Evolutionary conservation across 2,329 filamentous ascomycete genomes (phyloP).

Genomic region (Aspergillus luchuensis): DNA sequence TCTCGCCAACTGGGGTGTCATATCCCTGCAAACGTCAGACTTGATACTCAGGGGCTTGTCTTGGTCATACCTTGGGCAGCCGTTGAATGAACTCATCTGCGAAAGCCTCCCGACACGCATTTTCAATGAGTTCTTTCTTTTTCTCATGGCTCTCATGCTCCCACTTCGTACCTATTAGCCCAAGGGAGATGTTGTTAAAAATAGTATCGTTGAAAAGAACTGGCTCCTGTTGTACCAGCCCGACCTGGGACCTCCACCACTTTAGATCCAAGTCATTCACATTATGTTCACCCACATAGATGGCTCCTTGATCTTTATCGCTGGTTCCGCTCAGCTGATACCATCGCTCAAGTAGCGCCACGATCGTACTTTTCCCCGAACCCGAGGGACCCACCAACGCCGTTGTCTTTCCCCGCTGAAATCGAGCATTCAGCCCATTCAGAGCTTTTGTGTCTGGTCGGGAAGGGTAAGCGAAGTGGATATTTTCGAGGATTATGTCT

Average conservation of each 20-base stretch:
- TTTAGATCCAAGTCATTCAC: constrained; percentile 62
- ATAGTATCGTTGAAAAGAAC: constrained; percentile 70
- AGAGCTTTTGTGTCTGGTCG: constrained; percentile 41
- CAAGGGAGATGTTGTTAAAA: constrained; percentile 63
- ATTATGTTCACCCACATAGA: constrained; percentile 57
- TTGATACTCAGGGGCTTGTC: neutral
- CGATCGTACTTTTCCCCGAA: constrained; percentile 50
- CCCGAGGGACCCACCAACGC: constrained; percentile 51
- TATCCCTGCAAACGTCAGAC: constrained; percentile 56
- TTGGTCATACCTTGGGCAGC: constrained; percentile 49
- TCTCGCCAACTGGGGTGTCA: constrained; percentile 73
- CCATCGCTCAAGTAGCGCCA: constrained; percentile 47
- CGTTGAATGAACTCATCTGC: constrained; percentile 69
- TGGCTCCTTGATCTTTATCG: constrained; percentile 42
- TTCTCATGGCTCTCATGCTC: constrained; percentile 34
- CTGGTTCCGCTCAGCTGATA: constrained; percentile 33
- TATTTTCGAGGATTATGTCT: constrained; percentile 63
- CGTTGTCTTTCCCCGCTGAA: constrained; percentile 42
- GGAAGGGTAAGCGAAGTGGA: constrained; percentile 72
- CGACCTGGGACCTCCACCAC: constrained; percentile 61
- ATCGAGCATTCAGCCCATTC: constrained; percentile 35
- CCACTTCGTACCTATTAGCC: constrained; percentile 48
- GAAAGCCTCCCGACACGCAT: constrained; percentile 68
- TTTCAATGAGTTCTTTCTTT: constrained; percentile 56
- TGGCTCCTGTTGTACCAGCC: constrained; percentile 69